A percentile compares a stretch with the other conserved stretches of the same genome.
phyloP scores from a whole-genome alignment of 768 basidiomycete species.

The Lactarius akahatsu region DNA sequence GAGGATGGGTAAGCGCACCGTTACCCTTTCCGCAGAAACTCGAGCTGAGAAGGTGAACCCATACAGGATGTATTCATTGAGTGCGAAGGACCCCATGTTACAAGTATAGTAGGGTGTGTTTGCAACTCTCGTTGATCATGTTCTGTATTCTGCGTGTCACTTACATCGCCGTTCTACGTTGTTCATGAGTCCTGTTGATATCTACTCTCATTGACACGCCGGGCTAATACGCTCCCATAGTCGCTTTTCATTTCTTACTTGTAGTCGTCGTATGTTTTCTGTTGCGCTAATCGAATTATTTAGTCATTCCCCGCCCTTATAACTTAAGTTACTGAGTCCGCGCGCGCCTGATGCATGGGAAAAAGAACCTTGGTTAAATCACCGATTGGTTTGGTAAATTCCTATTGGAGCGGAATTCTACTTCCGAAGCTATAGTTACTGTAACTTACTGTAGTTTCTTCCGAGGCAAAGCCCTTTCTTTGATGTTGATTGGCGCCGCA shows the following conservation, averaged over 20 bases:
- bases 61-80: constrained; percentile 7
- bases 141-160: not conserved
- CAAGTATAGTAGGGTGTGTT: no score
- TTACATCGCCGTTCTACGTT: not conserved
- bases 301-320: not conserved
- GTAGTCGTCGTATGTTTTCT: not conserved
- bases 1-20: constrained; percentile 1
- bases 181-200: not conserved
- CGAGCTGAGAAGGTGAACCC: not conserved
- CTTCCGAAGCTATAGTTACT: no score
- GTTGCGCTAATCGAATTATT: not conserved
- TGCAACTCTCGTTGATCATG: not conserved
- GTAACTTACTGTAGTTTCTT: no score
- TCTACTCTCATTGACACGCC: not conserved
- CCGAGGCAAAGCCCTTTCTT: no score
- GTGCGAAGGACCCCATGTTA: not conserved
- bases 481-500: no score
- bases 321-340: no score
- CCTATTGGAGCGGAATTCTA: no score
- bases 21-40: not conserved
- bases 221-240: not conserved
- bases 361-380: no score
- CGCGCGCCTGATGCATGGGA: no score
- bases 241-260: not conserved
- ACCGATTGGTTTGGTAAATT: no score